Evolutionary conservation across 352 stramenopile genomes (phyloP).

Genomic region (Phytophthora ohioensis): DNA sequence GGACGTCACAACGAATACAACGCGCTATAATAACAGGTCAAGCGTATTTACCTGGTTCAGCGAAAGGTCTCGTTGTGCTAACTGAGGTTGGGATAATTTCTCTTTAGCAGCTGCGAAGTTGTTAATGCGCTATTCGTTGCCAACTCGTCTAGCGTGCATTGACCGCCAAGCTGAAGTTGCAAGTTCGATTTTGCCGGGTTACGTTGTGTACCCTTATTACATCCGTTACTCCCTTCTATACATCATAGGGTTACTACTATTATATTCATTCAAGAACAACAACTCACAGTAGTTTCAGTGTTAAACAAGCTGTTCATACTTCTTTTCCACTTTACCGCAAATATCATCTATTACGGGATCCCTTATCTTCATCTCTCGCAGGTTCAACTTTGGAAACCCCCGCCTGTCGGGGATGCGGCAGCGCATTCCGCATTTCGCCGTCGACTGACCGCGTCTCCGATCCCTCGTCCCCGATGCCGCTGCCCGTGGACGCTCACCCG

Average conservation of each 20-base stretch:
- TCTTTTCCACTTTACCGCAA: too few species aligned
- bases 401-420: slow-evolving; percentile 1
- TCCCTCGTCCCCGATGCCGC: slow-evolving; percentile 29
- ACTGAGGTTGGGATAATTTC: too few species aligned
- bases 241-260: not conserved
- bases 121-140: too few species aligned
- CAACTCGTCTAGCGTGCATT: too few species aligned
- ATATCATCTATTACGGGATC: slow-evolving; percentile 1
- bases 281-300: not conserved
- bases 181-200: not conserved
- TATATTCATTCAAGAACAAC: not conserved
- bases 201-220: not conserved
- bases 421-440: slow-evolving; percentile 29
- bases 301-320: not conserved
- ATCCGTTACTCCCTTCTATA: slow-evolving; percentile 12
- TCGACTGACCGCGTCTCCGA: not conserved
- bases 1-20: too few species aligned
- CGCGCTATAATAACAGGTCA: too few species aligned
- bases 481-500: slow-evolving; percentile 29
- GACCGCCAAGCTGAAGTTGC: not conserved
- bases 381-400: slow-evolving; percentile 36
- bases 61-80: too few species aligned
- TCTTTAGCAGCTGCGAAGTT: too few species aligned
- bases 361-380: slow-evolving; percentile 3
- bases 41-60: too few species aligned